Evolutionary conservation across 164 flowering plant genomes (phyloP).

Genomic region (Annona cherimola): DNA sequence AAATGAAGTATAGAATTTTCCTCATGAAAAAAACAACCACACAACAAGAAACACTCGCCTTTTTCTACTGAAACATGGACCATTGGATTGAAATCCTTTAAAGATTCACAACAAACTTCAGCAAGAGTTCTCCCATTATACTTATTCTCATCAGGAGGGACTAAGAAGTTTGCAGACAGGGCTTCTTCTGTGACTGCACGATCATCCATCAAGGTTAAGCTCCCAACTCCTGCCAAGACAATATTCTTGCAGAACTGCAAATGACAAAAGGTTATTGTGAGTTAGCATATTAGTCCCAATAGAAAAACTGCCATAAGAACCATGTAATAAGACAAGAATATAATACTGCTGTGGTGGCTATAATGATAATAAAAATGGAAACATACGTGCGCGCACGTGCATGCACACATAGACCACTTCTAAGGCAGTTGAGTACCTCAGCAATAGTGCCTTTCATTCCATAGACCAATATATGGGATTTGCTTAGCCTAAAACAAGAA

Average conservation of each 20-base stretch:
- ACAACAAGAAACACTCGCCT: slow-evolving; percentile 36
- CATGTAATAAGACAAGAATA: not conserved
- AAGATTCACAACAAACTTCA: slow-evolving; percentile 81
- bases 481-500: slow-evolving; percentile 59
- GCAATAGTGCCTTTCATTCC: slow-evolving; percentile 79
- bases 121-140: slow-evolving; percentile 58
- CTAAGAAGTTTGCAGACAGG: slow-evolving; percentile 64
- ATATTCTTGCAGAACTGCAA: slow-evolving; percentile 95
- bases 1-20: not conserved
- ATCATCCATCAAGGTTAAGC: slow-evolving; percentile 83
- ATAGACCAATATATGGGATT: slow-evolving; percentile 71
- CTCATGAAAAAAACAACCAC: not conserved
- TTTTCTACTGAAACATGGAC: slow-evolving; percentile 75
- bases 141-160: slow-evolving; percentile 52
- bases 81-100: slow-evolving; percentile 91
- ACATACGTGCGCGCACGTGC: no score
- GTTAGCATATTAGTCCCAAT: not conserved
- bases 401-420: no score
- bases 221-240: slow-evolving; percentile 93
- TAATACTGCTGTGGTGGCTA: no score
- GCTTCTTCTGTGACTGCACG: slow-evolving; percentile 59
- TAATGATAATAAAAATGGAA: no score
- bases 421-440: slow-evolving; percentile 46
- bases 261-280: not conserved
- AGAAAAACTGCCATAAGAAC: not conserved